Base-by-base conservation (phyloP, 176 grass and related monocot species). In the Miscanthus lutarioriparius region DNA sequence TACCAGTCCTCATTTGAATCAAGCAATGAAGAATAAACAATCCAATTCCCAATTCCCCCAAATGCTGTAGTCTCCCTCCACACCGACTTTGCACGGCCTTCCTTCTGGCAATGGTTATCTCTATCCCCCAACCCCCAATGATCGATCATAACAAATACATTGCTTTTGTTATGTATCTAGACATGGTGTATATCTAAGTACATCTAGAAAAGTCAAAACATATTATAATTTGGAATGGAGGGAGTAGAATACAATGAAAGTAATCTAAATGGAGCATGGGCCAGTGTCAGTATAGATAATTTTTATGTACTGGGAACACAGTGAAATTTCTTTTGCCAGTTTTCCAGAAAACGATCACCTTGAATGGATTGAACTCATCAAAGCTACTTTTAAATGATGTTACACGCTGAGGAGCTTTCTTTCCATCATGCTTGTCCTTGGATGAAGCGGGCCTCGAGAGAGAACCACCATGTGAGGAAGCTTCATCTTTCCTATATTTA, bases 301-400 rank as follows among this genome's bases (percentile, higher is more conserved):
- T 45, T 3, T 78, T 70, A 70, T 61, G 51, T 71, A 25, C 36
- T 74, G 81, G 37, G 65, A 80, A 74, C 16, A 78, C 67, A 61
- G 8, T 38, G 20, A 47, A 83, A 25, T 3, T 67, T 16, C 23
- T 73, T 83, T 51, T 87, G 32, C 7, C 17, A 30, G 36, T 76
- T 82, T 19, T 62, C 59, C 28, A 68, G 22, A 20, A 76, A 76
- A 81, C 72, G 17, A 67, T 88, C 76, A 96, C 96, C 96, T 99
- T 99, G 69, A 96, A 89, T 79, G 96, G 93, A 70, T 93, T 96
- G 74, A 94, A 92, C 70, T 99, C 96, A n/a, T 83, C 89, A 39
- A 99, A 91, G 58, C 85, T 89, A 70, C 82, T 71, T 82, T 96
- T 99, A 90, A 98, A 95, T 20, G 96, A 98, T 65, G 89, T 92